Evolutionary conservation across 164 flowering plant species (phyloP).

Genomic region (Tetracentron sinense): DNA sequence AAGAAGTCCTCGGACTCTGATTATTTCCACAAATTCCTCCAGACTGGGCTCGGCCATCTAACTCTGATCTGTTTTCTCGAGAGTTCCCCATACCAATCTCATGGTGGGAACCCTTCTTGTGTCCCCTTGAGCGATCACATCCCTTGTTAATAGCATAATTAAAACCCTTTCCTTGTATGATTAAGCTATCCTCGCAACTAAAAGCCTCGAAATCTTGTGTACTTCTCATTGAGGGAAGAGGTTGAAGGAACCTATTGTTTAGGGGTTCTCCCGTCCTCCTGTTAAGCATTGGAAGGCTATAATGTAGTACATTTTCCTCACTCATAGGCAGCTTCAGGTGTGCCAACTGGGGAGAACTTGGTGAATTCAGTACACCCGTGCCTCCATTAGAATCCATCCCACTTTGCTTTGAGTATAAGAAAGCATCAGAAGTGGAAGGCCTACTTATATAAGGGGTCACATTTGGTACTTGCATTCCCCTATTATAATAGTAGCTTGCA

Average conservation of each 20-base stretch:
- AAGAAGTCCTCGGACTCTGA: constrained; percentile 10
- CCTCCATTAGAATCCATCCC: constrained; percentile 16
- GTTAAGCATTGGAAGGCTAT: constrained; percentile 20
- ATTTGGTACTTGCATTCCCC: constrained; percentile 11
- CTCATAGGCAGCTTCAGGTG: constrained; percentile 5
- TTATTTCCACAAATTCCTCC: constrained; percentile 18
- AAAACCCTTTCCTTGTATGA: constrained; percentile 34
- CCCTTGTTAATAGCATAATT: constrained; percentile 24
- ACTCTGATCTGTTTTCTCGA: constrained; percentile 21
- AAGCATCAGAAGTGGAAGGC: constrained; percentile 24
- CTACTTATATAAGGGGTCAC: constrained; percentile 10
- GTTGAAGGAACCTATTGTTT: constrained; percentile 16
- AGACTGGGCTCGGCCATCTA: constrained; percentile 13
- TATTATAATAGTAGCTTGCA: constrained; percentile 6
- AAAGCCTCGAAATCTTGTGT: constrained; percentile 21
- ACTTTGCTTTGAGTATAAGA: constrained; percentile 9
- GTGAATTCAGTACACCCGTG: constrained; percentile 6
- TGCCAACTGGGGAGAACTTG: constrained; percentile 18
- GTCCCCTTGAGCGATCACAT: constrained; percentile 10
- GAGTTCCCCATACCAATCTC: constrained; percentile 2
- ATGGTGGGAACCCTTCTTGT: constrained; percentile 8
- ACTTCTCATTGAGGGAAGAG: constrained; percentile 11
- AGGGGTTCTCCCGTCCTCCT: constrained; percentile 16
- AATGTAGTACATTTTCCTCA: too few species aligned
- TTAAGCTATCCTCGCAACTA: constrained; percentile 43